These are phyloP conservation scores for Echinosphaeria canescens DNA, from an alignment of 2,329 filamentous ascomycete genomes.

Conservation along the genomic window DNA sequence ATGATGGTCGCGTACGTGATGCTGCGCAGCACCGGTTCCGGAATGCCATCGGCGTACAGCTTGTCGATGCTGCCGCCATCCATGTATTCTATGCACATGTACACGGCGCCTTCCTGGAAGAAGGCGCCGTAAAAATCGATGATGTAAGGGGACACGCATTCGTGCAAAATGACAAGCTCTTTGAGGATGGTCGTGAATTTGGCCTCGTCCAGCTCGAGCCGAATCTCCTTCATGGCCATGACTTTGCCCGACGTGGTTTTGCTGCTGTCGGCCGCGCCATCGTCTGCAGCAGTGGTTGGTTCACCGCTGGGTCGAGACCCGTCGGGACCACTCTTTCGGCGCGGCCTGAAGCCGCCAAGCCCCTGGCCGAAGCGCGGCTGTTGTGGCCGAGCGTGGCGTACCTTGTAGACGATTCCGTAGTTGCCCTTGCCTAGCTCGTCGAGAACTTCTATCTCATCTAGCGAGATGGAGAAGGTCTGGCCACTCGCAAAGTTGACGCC, in stretches of 20 bases:
- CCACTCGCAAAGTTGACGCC: constrained; percentile 89
- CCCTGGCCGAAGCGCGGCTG: constrained; percentile 36
- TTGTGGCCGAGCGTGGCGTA: constrained; percentile 54
- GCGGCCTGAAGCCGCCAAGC: constrained; percentile 23
- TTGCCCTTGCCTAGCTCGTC: constrained; percentile 95
- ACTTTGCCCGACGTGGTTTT: constrained; percentile 44
- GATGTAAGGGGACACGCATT: constrained; percentile 87
- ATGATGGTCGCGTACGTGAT: constrained; percentile 79
- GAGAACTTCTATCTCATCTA: constrained; percentile 85
- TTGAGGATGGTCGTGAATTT: constrained; percentile 97
- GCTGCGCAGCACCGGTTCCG: constrained; percentile 72
- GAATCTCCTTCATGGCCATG: constrained; percentile 99
- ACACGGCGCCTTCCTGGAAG: constrained; percentile 96
- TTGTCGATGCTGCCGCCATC: constrained; percentile 97
- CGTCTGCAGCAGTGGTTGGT: constrained; percentile 12
- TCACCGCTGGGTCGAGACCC: constrained; percentile 15
- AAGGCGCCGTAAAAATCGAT: constrained; percentile 98
- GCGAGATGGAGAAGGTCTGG: constrained; percentile 75
- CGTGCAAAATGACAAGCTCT: constrained; percentile 88
- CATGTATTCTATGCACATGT: constrained; percentile 99
- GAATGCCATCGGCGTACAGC: constrained; percentile 74
- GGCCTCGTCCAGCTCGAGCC: constrained; percentile 83
- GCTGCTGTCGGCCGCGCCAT: constrained; percentile 10
- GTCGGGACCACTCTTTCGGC: neutral
- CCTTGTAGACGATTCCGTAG: constrained; percentile 95